Base-by-base conservation (phyloP, 1,139 yeast species). In the Magnusiomyces fungicola region DNA sequence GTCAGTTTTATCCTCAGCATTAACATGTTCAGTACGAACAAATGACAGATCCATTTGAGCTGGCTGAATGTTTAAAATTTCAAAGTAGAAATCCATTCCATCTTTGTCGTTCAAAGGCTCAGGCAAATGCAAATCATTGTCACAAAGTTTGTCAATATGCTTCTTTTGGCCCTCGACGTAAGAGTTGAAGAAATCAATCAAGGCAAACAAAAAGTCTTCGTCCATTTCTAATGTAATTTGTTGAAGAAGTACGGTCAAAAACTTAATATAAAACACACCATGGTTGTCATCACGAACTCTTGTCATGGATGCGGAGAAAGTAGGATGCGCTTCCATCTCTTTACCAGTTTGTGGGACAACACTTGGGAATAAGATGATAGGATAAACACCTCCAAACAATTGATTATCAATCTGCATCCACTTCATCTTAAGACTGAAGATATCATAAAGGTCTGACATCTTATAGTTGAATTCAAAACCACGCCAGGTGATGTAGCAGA, bases 351-450 rank as follows among this genome's bases (percentile, higher is more conserved):
- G 86, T 1, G 97, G 96, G 45, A 94, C 79, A 10, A 88, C 89
- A 7, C 90, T 83, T 1, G 99, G 99, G 63, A 87, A 94, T n/a
- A 92, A 60, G 21, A 92, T 73, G 50, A 90, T 92, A 5, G 97
- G 97, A 68, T 79, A 92, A 2, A 84, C 78, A 10, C 96, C 87
- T 1, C 96, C 96, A 64, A 81, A 87, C 40, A 92, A 68, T 62
- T 89, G 96, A 61, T 94, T 92, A 64, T 94, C 98, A 48, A 90
- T 75, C 65, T 94, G 99, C 40, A 92, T 71, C 98, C 98, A 94
- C 62, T 90, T 90, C 60, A 90, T 68, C 61, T 89, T 89, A 66
- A 83, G 70, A 56, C 94, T 81, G 48, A 85, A 62, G 25, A 86
- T 86, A 63, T 89, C 95, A 59, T 86, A 87, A 24, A 87, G 67